Evolutionary conservation across 768 basidiomycete genomes (phyloP), one percentile per base, ranked within the genome.

Genomic region (Lactarius sanguifluus): DNA sequence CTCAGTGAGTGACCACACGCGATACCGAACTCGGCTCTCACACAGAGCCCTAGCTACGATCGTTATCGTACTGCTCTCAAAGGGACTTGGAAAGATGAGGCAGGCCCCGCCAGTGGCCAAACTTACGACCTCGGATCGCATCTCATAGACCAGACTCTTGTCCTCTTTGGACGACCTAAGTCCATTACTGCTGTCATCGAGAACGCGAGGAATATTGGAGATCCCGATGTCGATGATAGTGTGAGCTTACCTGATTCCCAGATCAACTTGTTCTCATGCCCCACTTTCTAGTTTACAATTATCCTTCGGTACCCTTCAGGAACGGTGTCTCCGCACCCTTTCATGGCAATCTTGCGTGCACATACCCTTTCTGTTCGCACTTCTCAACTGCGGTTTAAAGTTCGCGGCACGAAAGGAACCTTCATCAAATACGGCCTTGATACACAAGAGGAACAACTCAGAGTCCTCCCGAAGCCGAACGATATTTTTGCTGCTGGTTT

Each of bases 91-190:
- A 94, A 94, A 75, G 92, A 94, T 66, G 75, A 82, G 36, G 79
- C 85, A 1, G 78, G 80, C 0, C 85, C 87, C 25, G 86, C 83
- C 23, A 82, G 82, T 56, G 90, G 91, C 5, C 79, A 84, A 32
- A 84, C 86, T 2, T 95, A 86, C 74, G 92, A 95, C 74, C 81
- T 95, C 25, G 92, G 90, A 5, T 78, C 89, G 9, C 92, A 95
- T 75, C 80, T 93, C 32, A 85, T 94, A 69, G 91, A 94, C 77
- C 91, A 94, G 75, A 81, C 85, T 6, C 78, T 94, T 36, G 79
- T 79, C 12, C 81, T 95, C 50, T 94, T 94, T 72, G 94, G 93
- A 43, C 79, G 85, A 58, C 93, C 94, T 0, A 73, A 81, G 38
- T 84, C 76, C 64, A 75, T 95, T 32, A 89, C 88, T 5, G 90